Evolutionary conservation across 2,329 filamentous ascomycete genomes (phyloP).

Genomic region (Colletotrichum orbiculare): DNA sequence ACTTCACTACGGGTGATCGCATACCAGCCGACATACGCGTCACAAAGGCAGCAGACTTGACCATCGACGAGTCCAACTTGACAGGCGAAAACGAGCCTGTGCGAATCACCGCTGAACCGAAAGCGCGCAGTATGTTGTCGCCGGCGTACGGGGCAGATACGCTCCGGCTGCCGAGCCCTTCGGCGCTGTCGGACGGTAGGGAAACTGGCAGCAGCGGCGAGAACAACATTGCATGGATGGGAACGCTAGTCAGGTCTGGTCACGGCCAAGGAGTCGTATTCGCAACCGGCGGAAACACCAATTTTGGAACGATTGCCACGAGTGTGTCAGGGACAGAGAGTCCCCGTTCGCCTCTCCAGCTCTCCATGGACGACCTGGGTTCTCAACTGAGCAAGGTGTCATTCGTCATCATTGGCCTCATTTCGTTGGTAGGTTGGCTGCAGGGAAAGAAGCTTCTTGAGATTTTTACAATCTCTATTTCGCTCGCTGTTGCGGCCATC

Average conservation of each 20-base stretch:
- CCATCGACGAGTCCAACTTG: constrained; percentile 95
- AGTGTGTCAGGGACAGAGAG: constrained; percentile 96
- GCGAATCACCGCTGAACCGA: constrained; percentile 76
- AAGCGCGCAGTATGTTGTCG: constrained; percentile 45
- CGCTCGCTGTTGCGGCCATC: constrained; percentile 94
- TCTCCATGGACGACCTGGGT: constrained; percentile 97
- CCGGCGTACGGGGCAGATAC: constrained; percentile 44
- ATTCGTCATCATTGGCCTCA: constrained; percentile 92
- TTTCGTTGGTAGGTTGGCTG: constrained; percentile 89
- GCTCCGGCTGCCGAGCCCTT: constrained; percentile 50
- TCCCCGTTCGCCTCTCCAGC: constrained; percentile 89
- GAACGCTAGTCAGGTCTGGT: constrained; percentile 92
- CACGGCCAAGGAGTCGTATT: constrained; percentile 98
- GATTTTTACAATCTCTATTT: constrained; percentile 98
- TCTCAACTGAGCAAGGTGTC: constrained; percentile 97
- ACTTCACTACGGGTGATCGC: constrained; percentile 95
- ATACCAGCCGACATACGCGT: constrained; percentile 97
- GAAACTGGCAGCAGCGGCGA: constrained; percentile 78
- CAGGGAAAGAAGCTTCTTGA: constrained; percentile 91
- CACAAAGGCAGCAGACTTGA: constrained; percentile 87
- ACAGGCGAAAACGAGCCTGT: constrained; percentile 98
- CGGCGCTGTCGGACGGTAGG: constrained; percentile 65
- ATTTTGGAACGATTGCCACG: constrained; percentile 95
- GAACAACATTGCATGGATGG: constrained; percentile 98
- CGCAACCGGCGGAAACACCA: constrained; percentile 90